These are phyloP conservation scores for Candida anutae DNA, from an alignment of 1,139 yeast genomes.

Conservation along the genomic window DNA sequence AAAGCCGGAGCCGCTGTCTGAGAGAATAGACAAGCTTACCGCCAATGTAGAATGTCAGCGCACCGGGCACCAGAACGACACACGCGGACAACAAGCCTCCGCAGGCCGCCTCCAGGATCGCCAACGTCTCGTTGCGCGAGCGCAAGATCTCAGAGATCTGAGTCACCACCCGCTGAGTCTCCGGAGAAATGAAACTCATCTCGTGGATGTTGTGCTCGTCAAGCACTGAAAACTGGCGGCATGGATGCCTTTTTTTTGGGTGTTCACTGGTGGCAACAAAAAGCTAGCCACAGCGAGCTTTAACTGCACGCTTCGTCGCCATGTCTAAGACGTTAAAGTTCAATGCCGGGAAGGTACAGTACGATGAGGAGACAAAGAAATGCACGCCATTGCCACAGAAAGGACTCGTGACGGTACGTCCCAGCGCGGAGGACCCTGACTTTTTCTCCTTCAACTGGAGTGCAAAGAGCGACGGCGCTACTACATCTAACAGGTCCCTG, in stretches of 20 bases:
- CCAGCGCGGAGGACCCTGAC: slow-evolving; percentile 47
- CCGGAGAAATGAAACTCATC: slow-evolving; percentile 60
- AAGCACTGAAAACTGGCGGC: too few species aligned
- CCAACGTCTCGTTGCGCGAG: slow-evolving; percentile 52
- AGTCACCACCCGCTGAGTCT: slow-evolving; percentile 40
- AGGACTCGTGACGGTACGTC: slow-evolving; percentile 63
- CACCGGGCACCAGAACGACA: slow-evolving; percentile 76
- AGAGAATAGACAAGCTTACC: slow-evolving; percentile 75
- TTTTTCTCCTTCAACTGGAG: slow-evolving; percentile 39
- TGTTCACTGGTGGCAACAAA: too few species aligned
- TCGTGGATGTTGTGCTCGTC: neutral
- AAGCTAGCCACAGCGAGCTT: too few species aligned
- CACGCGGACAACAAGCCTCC: slow-evolving; percentile 82
- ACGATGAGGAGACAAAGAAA: slow-evolving; percentile 57
- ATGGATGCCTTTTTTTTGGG: too few species aligned
- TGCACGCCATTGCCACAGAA: slow-evolving; percentile 75
- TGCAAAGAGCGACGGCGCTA: slow-evolving; percentile 24
- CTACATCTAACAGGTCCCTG: slow-evolving; percentile 23
- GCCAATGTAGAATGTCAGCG: slow-evolving; percentile 75
- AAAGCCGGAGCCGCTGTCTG: slow-evolving; percentile 61
- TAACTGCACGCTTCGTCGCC: neutral
- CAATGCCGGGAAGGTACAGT: slow-evolving; percentile 82
- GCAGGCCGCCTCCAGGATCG: slow-evolving; percentile 84
- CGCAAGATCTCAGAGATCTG: slow-evolving; percentile 52
- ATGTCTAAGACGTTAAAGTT: slow-evolving; percentile 35